Conservation (phyloP, 179 eudicot genomes). For the Sideroxylon spinosum region DNA sequence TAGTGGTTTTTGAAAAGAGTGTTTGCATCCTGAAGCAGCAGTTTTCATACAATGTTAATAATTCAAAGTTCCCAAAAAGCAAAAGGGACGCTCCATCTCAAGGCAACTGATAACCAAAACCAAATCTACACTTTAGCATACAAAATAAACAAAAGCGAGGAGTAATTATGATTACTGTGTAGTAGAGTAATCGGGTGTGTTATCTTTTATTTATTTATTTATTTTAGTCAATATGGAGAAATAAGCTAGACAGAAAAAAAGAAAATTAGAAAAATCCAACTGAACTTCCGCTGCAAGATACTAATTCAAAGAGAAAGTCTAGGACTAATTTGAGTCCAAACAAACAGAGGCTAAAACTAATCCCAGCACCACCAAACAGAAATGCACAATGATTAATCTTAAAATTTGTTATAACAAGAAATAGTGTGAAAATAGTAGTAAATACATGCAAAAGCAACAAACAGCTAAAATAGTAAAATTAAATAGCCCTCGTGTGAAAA, state of each 20-base stretch:
- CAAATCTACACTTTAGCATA: background rate
- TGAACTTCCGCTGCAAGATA: background rate
- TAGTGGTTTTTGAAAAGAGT: no score
- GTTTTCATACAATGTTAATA: no score
- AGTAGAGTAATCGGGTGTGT: background rate
- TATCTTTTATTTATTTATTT: background rate
- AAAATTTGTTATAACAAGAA: background rate
- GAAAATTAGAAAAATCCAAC: background rate
- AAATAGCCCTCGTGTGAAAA: background rate
- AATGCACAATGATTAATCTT: background rate
- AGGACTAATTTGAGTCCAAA: background rate
- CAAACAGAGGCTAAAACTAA: background rate
- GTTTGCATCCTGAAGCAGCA: no score
- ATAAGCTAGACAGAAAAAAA: no score
- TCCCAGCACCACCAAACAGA: constrained; percentile 9
- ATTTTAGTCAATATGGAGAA: background rate
- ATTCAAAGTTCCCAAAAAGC: no score
- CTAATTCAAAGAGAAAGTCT: background rate
- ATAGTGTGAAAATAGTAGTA: background rate
- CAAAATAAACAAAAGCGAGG: background rate
- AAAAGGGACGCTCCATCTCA: background rate
- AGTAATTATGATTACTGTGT: background rate
- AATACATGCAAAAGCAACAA: background rate
- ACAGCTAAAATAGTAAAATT: background rate
- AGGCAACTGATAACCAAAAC: background rate